A percentile compares a stretch with the other conserved stretches of the same genome.
Conservation (phyloP, 305 asterid species). For the Ilex paraguariensis region DNA sequence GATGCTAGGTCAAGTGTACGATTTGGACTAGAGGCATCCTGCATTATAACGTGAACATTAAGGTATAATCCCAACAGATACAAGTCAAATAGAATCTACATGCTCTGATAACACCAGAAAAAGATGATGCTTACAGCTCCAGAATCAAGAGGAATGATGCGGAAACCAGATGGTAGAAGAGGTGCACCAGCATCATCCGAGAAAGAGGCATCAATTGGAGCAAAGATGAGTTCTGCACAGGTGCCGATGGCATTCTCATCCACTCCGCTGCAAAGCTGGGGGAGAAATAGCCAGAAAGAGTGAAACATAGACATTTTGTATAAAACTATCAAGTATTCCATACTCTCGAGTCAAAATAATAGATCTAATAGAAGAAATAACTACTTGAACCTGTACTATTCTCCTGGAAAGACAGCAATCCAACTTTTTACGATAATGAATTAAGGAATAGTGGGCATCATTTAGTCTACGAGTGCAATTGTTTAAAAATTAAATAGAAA, state of each 20-base stretch:
- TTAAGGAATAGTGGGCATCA: too few relatives aligned
- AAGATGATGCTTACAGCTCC: slow-evolving; percentile 37
- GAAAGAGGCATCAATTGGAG: slow-evolving; percentile 95
- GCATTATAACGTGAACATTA: slow-evolving; percentile 6
- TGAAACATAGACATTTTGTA: neutral
- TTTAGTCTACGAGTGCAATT: too few relatives aligned
- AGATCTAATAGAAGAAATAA: neutral
- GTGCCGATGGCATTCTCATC: slow-evolving; percentile 80
- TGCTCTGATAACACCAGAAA: neutral
- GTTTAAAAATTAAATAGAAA: too few relatives aligned
- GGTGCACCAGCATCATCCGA: slow-evolving; percentile 72
- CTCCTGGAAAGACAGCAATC: too few relatives aligned
- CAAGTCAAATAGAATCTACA: neutral
- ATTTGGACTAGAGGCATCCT: slow-evolving; percentile 80
- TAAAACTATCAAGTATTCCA: too few relatives aligned
- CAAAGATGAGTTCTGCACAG: slow-evolving; percentile 85
- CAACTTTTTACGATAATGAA: too few relatives aligned
- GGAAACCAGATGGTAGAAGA: slow-evolving; percentile 96
- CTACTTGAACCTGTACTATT: neutral
- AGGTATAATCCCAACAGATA: neutral
- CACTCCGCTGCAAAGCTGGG: slow-evolving; percentile 88
- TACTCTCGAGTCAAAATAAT: too few relatives aligned
- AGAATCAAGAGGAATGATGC: slow-evolving; percentile 82
- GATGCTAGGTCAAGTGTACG: slow-evolving; percentile 96
- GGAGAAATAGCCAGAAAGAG: neutral